Evolutionary conservation across 2,329 filamentous ascomycete species (phyloP).

Genomic region (Leptosphaerulina australis): DNA sequence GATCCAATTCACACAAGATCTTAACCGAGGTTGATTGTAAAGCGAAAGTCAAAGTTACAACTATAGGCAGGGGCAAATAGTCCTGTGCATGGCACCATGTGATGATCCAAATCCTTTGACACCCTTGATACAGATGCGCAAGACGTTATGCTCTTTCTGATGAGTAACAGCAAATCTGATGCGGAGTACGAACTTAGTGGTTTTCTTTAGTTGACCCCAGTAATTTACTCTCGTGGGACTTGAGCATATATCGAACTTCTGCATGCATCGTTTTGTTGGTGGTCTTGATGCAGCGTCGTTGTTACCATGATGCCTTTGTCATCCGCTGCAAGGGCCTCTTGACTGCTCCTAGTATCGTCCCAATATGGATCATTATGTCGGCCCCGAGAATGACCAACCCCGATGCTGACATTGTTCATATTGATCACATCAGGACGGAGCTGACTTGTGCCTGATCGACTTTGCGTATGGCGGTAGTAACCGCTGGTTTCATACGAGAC

Average conservation of each 20-base stretch:
- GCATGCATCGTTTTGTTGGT: no score
- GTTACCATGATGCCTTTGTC: conserved; percentile 7
- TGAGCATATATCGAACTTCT: background rate
- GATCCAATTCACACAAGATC: no score
- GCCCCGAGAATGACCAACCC: background rate
- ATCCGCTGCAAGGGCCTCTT: conserved; percentile 21
- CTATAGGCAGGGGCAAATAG: no score
- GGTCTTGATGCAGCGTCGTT: conserved; percentile 3
- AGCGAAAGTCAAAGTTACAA: no score
- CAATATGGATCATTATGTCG: conserved; percentile 5
- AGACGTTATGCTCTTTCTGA: no score
- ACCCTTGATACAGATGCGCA: no score
- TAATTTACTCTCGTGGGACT: background rate
- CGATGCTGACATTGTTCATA: conserved; percentile 4
- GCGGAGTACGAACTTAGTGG: no score
- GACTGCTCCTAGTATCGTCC: conserved; percentile 20
- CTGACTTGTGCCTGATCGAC: conserved; percentile 1
- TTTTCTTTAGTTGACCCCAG: no score
- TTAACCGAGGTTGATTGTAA: no score
- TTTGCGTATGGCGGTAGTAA: conserved; percentile 19
- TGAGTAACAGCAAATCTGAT: no score
- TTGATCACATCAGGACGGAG: background rate
- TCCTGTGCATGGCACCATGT: no score
- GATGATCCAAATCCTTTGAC: no score
- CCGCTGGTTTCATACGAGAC: conserved; percentile 19